These are phyloP conservation scores for Ehretia macrophylla DNA, from an alignment of 257 asterid species.

Conservation along the genomic window DNA sequence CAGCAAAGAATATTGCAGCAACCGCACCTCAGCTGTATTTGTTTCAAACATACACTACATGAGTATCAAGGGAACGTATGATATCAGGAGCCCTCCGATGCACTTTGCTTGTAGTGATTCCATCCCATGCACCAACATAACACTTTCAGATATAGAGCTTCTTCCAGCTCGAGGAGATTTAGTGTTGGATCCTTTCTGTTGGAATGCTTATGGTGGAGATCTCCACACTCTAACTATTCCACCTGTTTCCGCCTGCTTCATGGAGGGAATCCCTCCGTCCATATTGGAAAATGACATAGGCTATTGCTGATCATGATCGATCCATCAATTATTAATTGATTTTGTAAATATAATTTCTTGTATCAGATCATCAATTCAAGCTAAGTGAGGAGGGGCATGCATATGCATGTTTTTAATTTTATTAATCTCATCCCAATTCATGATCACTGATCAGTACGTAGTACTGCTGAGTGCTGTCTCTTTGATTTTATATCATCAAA, in stretches of 20 bases:
- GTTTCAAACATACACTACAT: constrained; percentile 36
- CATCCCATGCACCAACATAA: constrained; percentile 53
- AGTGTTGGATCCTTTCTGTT: constrained; percentile 53
- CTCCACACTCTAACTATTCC: constrained; percentile 36
- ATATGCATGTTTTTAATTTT: no score
- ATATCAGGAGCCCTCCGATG: constrained; percentile 54
- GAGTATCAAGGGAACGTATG: constrained; percentile 56
- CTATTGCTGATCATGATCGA: constrained; percentile 22
- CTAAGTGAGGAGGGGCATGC: no score
- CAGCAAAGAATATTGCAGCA: constrained; percentile 32
- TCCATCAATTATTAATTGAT: no score
- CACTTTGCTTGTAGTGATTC: constrained; percentile 59
- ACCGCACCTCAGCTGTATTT: constrained; percentile 41
- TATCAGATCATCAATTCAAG: no score
- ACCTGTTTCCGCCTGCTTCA: constrained; percentile 40
- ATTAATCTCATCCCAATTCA: no score
- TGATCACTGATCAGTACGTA: no score
- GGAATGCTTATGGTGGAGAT: constrained; percentile 58
- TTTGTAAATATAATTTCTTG: no score
- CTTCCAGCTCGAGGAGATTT: constrained; percentile 50
- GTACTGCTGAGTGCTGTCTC: no score
- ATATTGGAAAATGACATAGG: constrained; percentile 25
- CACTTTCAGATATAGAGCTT: constrained; percentile 49
- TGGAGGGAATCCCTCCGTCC: constrained; percentile 40
- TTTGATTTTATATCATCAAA: no score